Conservation (phyloP, 2,329 filamentous ascomycete genomes). For the Monosporascus sp. region DNA sequence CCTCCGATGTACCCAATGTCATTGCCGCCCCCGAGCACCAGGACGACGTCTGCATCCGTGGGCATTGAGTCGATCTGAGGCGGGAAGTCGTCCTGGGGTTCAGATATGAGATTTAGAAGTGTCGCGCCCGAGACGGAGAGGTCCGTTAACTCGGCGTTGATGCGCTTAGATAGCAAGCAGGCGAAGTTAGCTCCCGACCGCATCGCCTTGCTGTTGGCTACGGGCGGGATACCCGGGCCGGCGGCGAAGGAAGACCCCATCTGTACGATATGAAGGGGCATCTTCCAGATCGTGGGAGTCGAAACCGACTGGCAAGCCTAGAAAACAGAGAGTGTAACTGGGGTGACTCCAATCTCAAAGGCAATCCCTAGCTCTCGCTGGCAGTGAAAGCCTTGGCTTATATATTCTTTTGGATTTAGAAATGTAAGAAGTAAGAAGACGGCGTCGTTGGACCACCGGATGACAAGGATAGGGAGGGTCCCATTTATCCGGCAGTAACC, state of each 20-base stretch:
- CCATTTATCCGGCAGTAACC: background rate
- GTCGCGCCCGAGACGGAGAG: background rate
- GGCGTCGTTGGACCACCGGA: too few species aligned
- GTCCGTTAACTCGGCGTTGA: background rate
- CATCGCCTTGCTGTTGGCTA: background rate
- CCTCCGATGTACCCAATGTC: conserved; percentile 33
- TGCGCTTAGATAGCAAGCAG: background rate
- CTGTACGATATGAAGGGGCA: conserved; percentile 4
- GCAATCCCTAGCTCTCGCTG: too few species aligned
- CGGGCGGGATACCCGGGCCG: conserved; percentile 4
- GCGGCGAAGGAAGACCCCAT: conserved; percentile 6
- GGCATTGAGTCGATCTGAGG: conserved; percentile 32
- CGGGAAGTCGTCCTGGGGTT: conserved; percentile 15
- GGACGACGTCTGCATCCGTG: conserved; percentile 28
- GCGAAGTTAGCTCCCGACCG: conserved; percentile 7
- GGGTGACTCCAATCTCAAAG: too few species aligned
- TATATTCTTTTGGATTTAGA: too few species aligned
- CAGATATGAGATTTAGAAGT: background rate
- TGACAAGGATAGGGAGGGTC: too few species aligned
- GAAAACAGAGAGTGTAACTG: too few species aligned
- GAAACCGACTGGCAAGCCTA: too few species aligned
- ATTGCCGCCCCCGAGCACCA: conserved; percentile 33
- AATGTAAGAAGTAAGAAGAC: too few species aligned
- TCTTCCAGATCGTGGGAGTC: background rate
- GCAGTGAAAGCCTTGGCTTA: too few species aligned